These are phyloP conservation scores for Ailanthus altissimus DNA, from an alignment of 345 rosid genomes.

Conservation along the genomic window DNA sequence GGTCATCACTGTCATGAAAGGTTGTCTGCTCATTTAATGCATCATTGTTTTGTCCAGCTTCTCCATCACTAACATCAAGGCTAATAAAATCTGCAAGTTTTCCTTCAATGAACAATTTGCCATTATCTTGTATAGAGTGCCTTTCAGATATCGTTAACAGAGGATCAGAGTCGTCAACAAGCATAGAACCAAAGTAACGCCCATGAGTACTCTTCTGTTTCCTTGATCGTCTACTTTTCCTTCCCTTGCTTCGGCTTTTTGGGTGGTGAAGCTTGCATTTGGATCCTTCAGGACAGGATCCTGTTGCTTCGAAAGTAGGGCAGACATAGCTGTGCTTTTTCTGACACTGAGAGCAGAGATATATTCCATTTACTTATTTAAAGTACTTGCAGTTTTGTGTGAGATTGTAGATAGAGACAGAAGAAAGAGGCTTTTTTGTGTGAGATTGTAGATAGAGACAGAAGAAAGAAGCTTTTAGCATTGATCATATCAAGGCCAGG, in stretches of 20 bases:
- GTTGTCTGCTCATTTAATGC: constrained; percentile 24
- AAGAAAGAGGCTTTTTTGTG: no score
- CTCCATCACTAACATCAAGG: constrained; percentile 54
- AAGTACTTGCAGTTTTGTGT: constrained; percentile 22
- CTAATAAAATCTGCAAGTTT: constrained; percentile 51
- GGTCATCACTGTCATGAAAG: constrained; percentile 33
- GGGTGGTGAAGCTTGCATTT: constrained; percentile 97
- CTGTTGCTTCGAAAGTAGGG: constrained; percentile 72
- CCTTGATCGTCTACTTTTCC: constrained; percentile 57
- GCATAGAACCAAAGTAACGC: constrained; percentile 64
- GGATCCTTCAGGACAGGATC: constrained; percentile 76
- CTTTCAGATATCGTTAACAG: constrained; percentile 38
- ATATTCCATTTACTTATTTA: constrained; percentile 35
- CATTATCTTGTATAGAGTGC: constrained; percentile 21
- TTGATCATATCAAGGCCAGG: neutral
- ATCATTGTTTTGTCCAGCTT: constrained; percentile 37
- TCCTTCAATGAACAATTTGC: constrained; percentile 31
- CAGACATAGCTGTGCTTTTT: constrained; percentile 93
- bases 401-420: neutral
- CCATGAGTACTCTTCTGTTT: constrained; percentile 51
- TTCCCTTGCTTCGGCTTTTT: constrained; percentile 56
- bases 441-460: constrained; percentile 5
- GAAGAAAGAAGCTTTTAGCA: neutral
- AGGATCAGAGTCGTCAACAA: constrained; percentile 27
- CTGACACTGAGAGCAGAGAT: constrained; percentile 78